A percentile compares a stretch with the other conserved stretches of the same genome.
Conservation (phyloP, 192 early-diverging fungal genomes). For the Entomortierella parvispora region DNA sequence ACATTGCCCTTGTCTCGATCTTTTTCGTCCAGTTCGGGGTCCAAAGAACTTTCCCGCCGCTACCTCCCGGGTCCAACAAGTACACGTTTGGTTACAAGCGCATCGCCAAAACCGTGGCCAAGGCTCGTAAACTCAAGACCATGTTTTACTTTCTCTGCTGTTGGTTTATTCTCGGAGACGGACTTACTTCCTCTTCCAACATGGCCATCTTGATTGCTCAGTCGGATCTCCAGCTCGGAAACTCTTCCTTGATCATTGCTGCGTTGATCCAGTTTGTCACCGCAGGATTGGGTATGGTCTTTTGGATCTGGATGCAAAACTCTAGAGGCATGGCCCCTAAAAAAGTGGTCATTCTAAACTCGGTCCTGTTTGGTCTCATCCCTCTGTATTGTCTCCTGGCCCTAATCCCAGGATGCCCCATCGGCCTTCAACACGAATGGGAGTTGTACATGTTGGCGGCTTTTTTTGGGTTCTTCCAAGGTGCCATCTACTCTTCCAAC, state of each 20-base stretch:
- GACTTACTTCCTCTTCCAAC: conserved; percentile 62
- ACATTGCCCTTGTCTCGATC: conserved; percentile 51
- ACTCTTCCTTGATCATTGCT: conserved; percentile 57
- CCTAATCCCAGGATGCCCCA: conserved; percentile 51
- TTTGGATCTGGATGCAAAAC: conserved; percentile 67
- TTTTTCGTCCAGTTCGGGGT: conserved; percentile 40
- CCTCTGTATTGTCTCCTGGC: conserved; percentile 72
- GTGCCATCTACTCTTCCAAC: conserved; percentile 57
- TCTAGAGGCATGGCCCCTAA: conserved; percentile 57
- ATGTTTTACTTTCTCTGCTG: conserved; percentile 70
- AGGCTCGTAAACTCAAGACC: conserved; percentile 62
- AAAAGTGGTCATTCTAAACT: conserved; percentile 63
- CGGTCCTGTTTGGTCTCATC: conserved; percentile 57
- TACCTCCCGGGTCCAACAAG: conserved; percentile 55
- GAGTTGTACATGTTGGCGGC: conserved; percentile 65
- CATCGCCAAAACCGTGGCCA: conserved; percentile 34
- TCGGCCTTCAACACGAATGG: conserved; percentile 53
- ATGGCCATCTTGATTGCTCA: conserved; percentile 69
- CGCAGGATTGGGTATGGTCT: conserved; percentile 62
- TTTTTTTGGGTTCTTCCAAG: conserved; percentile 65
- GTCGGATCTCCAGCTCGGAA: conserved; percentile 56
- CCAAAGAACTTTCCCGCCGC: conserved; percentile 55
- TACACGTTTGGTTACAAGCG: conserved; percentile 54
- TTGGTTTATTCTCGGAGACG: conserved; percentile 79
- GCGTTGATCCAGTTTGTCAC: conserved; percentile 64